These are phyloP conservation scores for Carallia pectinifolia DNA, from an alignment of 345 rosid species.

Conservation along the genomic window DNA sequence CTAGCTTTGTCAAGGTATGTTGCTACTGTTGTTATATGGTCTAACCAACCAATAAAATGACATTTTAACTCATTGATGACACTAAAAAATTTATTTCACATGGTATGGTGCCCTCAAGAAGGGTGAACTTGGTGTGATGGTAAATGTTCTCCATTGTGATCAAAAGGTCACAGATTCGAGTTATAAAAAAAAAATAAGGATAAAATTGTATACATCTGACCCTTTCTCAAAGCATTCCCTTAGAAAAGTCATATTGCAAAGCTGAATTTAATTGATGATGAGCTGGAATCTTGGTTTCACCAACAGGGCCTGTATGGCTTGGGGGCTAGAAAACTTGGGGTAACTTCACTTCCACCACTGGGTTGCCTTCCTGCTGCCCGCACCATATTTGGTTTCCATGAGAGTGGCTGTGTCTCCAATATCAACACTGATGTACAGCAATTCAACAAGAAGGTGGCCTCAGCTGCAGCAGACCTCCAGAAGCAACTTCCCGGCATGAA, in stretches of 20 bases:
- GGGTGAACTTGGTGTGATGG: too few relatives aligned
- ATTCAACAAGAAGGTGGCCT: constrained; percentile 69
- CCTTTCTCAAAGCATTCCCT: too few relatives aligned
- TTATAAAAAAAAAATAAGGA: too few relatives aligned
- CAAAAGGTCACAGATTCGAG: too few relatives aligned
- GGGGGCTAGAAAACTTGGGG: constrained; percentile 88
- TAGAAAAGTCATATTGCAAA: too few relatives aligned
- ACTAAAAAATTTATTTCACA: too few relatives aligned
- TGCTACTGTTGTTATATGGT: background rate
- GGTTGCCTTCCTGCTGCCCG: constrained; percentile 88
- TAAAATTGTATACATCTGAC: too few relatives aligned
- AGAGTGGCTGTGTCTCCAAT: constrained; percentile 59
- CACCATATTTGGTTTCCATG: constrained; percentile 63
- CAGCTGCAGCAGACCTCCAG: constrained; percentile 55
- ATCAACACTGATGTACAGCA: constrained; percentile 69
- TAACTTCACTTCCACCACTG: constrained; percentile 83
- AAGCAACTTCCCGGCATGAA: constrained; percentile 70
- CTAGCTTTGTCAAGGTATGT: constrained; percentile 59
- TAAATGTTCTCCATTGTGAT: too few relatives aligned
- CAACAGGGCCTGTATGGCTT: constrained; percentile 52
- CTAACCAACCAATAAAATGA: background rate
- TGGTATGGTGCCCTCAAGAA: too few relatives aligned
- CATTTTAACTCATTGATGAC: background rate
- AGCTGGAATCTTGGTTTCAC: background rate
- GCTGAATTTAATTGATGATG: too few relatives aligned